phyloP scores from a whole-genome alignment of 2,329 filamentous ascomycete species.

The Pseudogymnoascus sp. region DNA sequence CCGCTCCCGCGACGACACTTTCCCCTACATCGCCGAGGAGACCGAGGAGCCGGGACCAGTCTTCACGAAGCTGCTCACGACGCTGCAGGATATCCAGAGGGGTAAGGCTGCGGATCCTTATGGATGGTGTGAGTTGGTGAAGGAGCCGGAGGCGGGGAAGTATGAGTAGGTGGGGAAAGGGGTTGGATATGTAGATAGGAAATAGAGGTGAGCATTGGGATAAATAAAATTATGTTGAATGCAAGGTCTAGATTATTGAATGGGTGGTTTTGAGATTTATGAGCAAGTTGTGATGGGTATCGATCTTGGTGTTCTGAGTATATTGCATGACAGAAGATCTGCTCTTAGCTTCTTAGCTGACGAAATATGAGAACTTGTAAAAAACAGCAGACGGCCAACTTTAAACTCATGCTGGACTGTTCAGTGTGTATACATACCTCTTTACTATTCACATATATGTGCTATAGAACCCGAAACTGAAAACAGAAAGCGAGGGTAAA shows the following conservation, averaged over 20 bases:
- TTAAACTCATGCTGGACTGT: not conserved
- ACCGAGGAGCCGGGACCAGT: conserved; percentile 67
- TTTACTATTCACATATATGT: not conserved
- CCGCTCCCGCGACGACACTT: conserved; percentile 44
- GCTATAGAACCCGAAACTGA: not conserved
- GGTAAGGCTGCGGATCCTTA: conserved; percentile 66
- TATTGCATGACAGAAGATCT: not conserved
- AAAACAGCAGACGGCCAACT: not conserved
- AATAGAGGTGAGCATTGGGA: not conserved
- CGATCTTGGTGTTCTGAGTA: not conserved
- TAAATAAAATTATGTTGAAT: conserved; percentile 2
- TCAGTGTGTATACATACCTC: not conserved
- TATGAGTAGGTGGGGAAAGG: conserved; percentile 16
- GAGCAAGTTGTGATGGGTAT: not conserved
- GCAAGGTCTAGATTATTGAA: not conserved
- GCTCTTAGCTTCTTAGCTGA: not conserved
- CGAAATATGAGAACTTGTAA: not conserved
- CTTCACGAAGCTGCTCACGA: conserved; percentile 64
- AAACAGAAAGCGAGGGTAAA: not conserved
- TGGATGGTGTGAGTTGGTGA: conserved; percentile 30
- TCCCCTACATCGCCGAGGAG: conserved; percentile 48
- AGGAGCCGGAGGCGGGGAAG: conserved; percentile 25
- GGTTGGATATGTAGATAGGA: not conserved
- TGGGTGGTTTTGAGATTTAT: not conserved
- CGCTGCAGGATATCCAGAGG: conserved; percentile 78